Evolutionary conservation across 305 asterid genomes (phyloP).

Genomic region (Solanum hybrid): DNA sequence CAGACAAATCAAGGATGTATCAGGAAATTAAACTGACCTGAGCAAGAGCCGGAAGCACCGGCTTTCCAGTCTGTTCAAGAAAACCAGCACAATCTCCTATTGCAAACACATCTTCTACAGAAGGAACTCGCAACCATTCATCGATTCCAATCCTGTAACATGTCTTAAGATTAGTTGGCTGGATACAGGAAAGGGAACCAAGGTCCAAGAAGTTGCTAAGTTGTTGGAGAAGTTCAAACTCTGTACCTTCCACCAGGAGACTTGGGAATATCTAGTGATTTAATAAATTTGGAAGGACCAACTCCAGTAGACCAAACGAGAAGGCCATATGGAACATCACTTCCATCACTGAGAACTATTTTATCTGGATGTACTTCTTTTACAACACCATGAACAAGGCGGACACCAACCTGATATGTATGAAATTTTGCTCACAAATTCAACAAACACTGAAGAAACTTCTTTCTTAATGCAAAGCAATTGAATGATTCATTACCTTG

Average conservation of each 20-base stretch:
- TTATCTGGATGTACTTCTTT: constrained; percentile 64
- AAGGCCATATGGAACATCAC: constrained; percentile 87
- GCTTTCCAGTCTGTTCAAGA: constrained; percentile 62
- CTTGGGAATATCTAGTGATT: constrained; percentile 54
- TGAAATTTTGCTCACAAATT: not conserved
- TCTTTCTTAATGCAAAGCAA: not conserved
- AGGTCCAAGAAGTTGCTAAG: not conserved
- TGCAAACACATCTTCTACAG: constrained; percentile 71
- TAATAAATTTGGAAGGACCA: constrained; percentile 76
- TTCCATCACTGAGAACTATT: constrained; percentile 76
- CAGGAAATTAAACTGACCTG: constrained; percentile 33
- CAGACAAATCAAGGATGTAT: not conserved
- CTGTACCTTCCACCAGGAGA: constrained; percentile 86
- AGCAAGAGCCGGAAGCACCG: constrained; percentile 87
- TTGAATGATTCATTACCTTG: constrained; percentile 35
- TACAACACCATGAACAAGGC: constrained; percentile 85
- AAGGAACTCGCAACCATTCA: constrained; percentile 79
- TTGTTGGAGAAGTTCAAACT: not conserved
- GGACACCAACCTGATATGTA: constrained; percentile 58
- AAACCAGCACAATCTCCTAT: constrained; percentile 89
- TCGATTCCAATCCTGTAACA: constrained; percentile 60
- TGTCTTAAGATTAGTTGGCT: not conserved
- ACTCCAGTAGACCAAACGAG: constrained; percentile 96
- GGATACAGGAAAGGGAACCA: not conserved
- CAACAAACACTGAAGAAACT: not conserved